Percentiles rank a stretch among this genome's conserved stretches.
These are phyloP conservation scores for Pelargonium myrrhifolium DNA, from an alignment of 441 rosid genomes.

Conservation along the genomic window DNA sequence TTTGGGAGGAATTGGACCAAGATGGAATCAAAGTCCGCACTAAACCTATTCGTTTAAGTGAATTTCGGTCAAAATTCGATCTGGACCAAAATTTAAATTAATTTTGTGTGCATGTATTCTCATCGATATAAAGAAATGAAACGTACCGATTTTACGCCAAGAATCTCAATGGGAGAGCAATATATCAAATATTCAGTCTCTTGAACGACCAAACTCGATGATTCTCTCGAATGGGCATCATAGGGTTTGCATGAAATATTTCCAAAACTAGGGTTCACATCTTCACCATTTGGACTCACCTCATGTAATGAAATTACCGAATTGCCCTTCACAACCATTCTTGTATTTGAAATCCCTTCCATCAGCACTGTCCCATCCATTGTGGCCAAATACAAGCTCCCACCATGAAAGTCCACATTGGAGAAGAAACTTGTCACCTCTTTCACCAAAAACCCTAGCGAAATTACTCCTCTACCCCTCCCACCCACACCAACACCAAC, in stretches of 20 bases:
- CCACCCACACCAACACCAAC: conserved; percentile 19
- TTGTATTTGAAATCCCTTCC: conserved; percentile 28
- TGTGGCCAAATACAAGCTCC: conserved; percentile 42
- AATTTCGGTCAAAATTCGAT: too few relatives aligned
- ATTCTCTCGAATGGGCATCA: conserved; percentile 2
- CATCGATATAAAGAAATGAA: not conserved
- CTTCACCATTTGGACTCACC: conserved; percentile 8
- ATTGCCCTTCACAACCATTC: conserved; percentile 12
- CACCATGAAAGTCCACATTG: conserved; percentile 34
- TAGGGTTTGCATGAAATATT: conserved; percentile 28
- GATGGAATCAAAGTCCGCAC: too few relatives aligned
- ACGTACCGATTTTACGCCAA: conserved; percentile 36
- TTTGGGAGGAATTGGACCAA: too few relatives aligned
- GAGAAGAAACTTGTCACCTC: conserved; percentile 24
- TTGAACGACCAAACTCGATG: conserved; percentile 18
- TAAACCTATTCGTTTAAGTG: too few relatives aligned
- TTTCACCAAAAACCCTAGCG: conserved; percentile 42
- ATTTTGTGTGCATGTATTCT: not conserved
- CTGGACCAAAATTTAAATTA: too few relatives aligned
- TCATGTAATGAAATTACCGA: conserved; percentile 21
- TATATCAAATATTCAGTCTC: conserved; percentile 25
- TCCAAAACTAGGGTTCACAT: not conserved
- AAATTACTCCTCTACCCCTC: conserved; percentile 30
- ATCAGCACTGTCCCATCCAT: conserved; percentile 31
- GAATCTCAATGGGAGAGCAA: conserved; percentile 30